Conservation (phyloP, 1,139 yeast genomes). For the Scheffersomyces segobiensis region DNA sequence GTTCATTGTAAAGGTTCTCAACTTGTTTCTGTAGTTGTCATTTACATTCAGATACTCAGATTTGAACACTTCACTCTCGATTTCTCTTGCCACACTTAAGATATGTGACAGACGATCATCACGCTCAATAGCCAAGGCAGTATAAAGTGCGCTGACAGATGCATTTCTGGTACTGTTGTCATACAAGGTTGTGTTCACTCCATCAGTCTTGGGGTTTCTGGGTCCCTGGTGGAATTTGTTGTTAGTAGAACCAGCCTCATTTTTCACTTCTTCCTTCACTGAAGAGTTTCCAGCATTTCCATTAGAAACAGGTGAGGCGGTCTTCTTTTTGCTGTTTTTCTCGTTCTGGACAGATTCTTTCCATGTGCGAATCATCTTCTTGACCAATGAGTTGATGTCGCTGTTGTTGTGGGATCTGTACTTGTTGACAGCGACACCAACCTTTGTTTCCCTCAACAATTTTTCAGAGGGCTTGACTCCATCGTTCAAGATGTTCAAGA, state of each 20-base stretch:
- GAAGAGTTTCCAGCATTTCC: conserved; percentile 9
- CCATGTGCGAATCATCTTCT: conserved; percentile 84
- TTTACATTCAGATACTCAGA: conserved; percentile 56
- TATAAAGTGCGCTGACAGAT: conserved; percentile 79
- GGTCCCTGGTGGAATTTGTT: conserved; percentile 43
- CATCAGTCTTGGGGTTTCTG: conserved; percentile 80
- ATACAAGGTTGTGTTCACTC: conserved; percentile 67
- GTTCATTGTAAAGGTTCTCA: conserved; percentile 81
- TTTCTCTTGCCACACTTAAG: conserved; percentile 63
- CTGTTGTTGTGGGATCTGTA: conserved; percentile 67
- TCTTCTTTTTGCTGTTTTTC: conserved; percentile 47
- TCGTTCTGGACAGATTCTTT: conserved; percentile 85
- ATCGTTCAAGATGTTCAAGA: conserved; percentile 64
- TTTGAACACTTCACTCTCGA: conserved; percentile 70
- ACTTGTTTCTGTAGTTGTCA: conserved; percentile 71
- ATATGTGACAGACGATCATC: conserved; percentile 53
- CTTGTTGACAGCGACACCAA: conserved; percentile 96
- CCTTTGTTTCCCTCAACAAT: conserved; percentile 86
- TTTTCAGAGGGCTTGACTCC: conserved; percentile 85
- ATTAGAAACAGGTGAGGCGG: conserved; percentile 1
- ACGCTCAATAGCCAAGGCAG: conserved; percentile 85
- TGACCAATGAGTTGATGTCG: conserved; percentile 70
- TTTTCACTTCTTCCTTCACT: not conserved
- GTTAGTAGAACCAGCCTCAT: conserved; percentile 16
- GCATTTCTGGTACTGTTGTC: conserved; percentile 81